A percentile compares a stretch with the other conserved stretches of the same genome.
phyloP scores from a whole-genome alignment of 306 rosid genomes.

The Datisca glomerata region DNA sequence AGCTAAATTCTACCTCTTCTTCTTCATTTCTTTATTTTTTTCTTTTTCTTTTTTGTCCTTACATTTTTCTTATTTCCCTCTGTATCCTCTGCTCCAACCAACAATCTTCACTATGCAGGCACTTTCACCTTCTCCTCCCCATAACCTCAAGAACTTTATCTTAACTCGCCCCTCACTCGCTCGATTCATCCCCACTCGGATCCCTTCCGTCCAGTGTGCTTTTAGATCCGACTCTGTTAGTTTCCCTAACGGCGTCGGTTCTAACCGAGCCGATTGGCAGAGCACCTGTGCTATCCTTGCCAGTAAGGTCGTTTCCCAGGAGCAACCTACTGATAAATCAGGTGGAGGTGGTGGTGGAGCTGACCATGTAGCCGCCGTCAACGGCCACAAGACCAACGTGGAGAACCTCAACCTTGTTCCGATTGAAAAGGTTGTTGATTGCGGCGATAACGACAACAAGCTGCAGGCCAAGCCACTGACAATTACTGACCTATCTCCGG shows the following conservation, averaged over 20 bases:
- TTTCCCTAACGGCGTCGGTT: conserved; percentile 31
- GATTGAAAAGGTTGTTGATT: conserved; percentile 20
- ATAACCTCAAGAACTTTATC: conserved; percentile 9
- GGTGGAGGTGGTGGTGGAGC: conserved; percentile 13
- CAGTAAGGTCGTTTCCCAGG: conserved; percentile 57
- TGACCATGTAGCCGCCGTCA: conserved; percentile 32
- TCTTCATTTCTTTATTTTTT: not conserved
- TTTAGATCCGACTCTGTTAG: conserved; percentile 29
- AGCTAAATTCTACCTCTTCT: conserved; percentile 16
- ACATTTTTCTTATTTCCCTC: too few species aligned
- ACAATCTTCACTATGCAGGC: conserved; percentile 38
- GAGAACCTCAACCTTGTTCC: conserved; percentile 57
- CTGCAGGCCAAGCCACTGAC: conserved; percentile 48
- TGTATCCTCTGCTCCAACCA: too few species aligned
- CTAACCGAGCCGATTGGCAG: conserved; percentile 73
- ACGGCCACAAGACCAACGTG: conserved; percentile 55
- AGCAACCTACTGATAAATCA: conserved; percentile 16
- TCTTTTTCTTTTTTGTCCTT: not conserved
- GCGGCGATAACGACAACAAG: conserved; percentile 14
- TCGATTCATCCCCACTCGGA: conserved; percentile 22
- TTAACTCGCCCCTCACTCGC: not conserved
- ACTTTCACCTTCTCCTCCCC: conserved; percentile 38
- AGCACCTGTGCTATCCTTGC: conserved; percentile 84
- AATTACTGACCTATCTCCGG: conserved; percentile 79
- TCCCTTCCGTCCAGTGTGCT: conserved; percentile 27